These are phyloP conservation scores for Nakazawaea siamensis DNA, from an alignment of 805 yeast genomes.

Conservation along the genomic window DNA sequence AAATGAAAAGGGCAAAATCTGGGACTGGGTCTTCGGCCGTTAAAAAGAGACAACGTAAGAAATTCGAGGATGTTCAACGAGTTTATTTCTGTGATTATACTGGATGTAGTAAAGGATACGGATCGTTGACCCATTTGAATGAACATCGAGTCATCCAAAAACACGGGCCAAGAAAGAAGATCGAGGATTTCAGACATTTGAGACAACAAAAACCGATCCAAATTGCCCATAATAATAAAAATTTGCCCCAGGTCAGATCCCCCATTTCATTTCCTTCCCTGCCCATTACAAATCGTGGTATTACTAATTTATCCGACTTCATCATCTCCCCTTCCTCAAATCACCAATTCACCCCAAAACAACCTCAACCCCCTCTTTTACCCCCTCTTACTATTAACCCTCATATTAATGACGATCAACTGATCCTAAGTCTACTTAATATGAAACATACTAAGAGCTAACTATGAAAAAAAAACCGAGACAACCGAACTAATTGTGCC, in stretches of 20 bases:
- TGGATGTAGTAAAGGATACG: conserved; percentile 37
- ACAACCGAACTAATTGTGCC: no score
- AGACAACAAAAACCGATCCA: no score
- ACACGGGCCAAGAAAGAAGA: conserved; percentile 37
- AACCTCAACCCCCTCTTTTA: not conserved
- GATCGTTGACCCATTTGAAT: conserved; percentile 40
- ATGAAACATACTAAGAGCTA: no score
- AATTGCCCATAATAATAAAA: no score
- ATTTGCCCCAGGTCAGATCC: no score
- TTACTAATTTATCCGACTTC: not conserved
- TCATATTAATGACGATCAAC: no score
- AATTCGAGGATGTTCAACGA: conserved; percentile 39
- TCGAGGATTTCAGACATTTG: conserved; percentile 40
- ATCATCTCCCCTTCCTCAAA: not conserved
- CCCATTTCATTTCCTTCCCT: no score
- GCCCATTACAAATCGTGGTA: not conserved
- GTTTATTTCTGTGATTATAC: conserved; percentile 32
- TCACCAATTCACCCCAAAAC: not conserved
- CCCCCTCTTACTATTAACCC: no score
- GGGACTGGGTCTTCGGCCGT: no score
- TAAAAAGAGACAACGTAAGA: conserved; percentile 33
- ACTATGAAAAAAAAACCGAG: no score
- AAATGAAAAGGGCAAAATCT: no score
- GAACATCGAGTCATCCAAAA: conserved; percentile 38
- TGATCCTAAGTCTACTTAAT: no score